phyloP scores from a whole-genome alignment of 2,329 filamentous ascomycete species.

The Pseudocercospora fuligena region DNA sequence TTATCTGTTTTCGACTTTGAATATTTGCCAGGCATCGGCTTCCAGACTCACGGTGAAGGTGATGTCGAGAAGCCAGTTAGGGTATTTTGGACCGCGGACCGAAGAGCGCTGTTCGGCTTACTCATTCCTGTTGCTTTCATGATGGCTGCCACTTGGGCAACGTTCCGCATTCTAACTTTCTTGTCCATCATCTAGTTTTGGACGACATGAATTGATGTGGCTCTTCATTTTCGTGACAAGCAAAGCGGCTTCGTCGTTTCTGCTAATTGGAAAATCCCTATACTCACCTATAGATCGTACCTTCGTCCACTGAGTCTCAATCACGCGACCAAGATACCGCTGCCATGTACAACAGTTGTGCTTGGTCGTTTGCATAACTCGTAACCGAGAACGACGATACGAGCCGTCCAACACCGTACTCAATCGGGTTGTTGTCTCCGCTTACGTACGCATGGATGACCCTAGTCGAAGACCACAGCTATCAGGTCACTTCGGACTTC shows the following conservation, averaged over 20 bases:
- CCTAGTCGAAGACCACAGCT: no score
- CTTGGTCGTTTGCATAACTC: no score
- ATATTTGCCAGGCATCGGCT: slow-evolving; percentile 61
- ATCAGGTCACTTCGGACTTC: not conserved
- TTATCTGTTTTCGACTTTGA: slow-evolving; percentile 70
- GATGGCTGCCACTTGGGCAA: not conserved
- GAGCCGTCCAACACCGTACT: no score
- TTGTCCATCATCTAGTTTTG: not conserved
- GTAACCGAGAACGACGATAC: no score
- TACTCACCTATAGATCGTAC: not conserved
- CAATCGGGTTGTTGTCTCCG: no score
- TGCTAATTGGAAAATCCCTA: no score
- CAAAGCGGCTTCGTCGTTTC: not conserved
- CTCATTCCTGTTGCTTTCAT: not conserved
- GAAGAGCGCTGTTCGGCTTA: not conserved
- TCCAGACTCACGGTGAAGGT: not conserved
- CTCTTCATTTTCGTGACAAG: not conserved
- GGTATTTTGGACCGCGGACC: not conserved
- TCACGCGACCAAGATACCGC: no score
- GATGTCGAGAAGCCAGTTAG: not conserved
- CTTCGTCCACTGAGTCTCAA: not conserved
- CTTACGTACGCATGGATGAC: no score
- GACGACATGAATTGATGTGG: no score
- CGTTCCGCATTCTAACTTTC: not conserved
- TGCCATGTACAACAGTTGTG: no score